Base-by-base conservation (phyloP, 1,284 basidiomycete species). In the Sanghuangporus weigelae region DNA sequence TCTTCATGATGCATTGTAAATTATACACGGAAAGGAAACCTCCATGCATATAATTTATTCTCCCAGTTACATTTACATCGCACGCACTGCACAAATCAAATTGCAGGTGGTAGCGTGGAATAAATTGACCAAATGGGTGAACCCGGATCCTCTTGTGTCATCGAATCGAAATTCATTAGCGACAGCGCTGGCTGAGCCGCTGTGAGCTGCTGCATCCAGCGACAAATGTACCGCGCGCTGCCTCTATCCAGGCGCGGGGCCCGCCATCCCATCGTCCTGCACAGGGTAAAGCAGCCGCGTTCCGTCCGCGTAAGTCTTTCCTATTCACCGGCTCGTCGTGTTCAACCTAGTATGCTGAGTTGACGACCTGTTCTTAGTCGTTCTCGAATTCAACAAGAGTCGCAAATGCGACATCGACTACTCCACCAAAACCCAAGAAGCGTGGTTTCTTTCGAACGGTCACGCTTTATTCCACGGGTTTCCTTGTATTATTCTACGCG, bases 401-500 rank as follows among this genome's bases (percentile, higher is more conserved):
- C 65, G 77, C 83, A 53, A 84, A 84, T 66, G 74, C 79, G 60
- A 64, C 78, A 36, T 66, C 71, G 44, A 68, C 72, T n/a, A 58
- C 73, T 7, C 63, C 75, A 11, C 75, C 81, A 11, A 73, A 74
- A 42, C 81, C 80, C 74, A 86, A 85, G 75, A 82, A 82, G 73
- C 83, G 77, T 67, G 74, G 75, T 50, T 67, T 84, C 59, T 71
- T 89, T 35, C 80, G 83, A 60, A 79, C 76, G 63, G 74, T 90
- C 0, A 65, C 84, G 50, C 74, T 92, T 65, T 85, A 84, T 71
- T 79, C 86, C 6, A 80, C 87, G n/a, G 79, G 81, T 12, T 81
- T 80, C 40, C 82, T 83, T n/a, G 82, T 84, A 50, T 84, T 86
- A n/a, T 92, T 93, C 77, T 95, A 94, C 77, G 78, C 87, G 67